Percentiles rank a stretch among this genome's conserved stretches.
Conservation (phyloP, 2,329 filamentous ascomycete genomes). For the Aspergillus sp. region DNA sequence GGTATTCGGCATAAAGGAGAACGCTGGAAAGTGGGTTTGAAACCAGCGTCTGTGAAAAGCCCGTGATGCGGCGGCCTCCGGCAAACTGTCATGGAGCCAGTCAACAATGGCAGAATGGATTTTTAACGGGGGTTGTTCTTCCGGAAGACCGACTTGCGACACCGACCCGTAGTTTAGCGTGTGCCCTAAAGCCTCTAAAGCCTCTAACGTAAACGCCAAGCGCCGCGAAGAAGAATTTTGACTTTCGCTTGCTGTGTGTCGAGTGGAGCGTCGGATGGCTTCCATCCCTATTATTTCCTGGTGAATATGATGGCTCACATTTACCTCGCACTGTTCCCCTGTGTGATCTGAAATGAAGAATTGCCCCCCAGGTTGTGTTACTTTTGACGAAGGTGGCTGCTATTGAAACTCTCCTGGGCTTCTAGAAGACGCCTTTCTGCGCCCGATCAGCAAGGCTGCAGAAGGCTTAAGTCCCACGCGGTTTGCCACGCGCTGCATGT, state of each 20-base stretch:
- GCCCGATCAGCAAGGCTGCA: not conserved
- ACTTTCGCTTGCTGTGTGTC: constrained; percentile 2
- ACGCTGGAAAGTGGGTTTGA: not conserved
- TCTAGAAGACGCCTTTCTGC: not conserved
- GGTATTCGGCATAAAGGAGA: not conserved
- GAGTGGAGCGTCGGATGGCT: constrained; percentile 3
- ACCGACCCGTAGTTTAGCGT: not conserved
- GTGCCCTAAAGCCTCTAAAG: constrained; percentile 1
- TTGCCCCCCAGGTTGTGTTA: not conserved
- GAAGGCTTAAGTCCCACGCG: not conserved
- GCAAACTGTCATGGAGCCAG: too few relatives aligned
- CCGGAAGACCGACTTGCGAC: not conserved
- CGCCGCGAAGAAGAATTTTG: not conserved
- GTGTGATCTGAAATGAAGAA: not conserved
- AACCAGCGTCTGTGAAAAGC: too few relatives aligned
- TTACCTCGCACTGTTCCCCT: not conserved
- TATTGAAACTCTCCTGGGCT: not conserved
- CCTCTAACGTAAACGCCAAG: not conserved
- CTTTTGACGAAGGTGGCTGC: not conserved
- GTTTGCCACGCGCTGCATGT: not conserved
- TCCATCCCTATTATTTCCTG: not conserved
- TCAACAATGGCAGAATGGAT: too few relatives aligned
- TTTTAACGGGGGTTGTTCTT: not conserved
- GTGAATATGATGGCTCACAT: not conserved
- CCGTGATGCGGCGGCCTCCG: too few relatives aligned